phyloP scores from a whole-genome alignment of 306 rosid genomes.

The Corylus avellana region DNA sequence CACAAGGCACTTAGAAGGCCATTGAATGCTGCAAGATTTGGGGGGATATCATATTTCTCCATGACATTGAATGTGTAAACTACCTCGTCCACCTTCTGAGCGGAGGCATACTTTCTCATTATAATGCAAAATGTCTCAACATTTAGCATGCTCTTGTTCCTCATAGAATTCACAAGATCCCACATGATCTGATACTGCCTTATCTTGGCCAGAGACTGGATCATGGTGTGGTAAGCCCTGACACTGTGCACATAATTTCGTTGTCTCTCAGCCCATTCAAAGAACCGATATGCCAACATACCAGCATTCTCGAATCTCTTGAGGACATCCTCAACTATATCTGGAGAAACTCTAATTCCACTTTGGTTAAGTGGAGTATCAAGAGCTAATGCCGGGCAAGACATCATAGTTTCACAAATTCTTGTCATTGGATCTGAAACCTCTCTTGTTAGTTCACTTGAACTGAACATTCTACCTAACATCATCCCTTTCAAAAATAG shows the following conservation, averaged over 20 bases:
- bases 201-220: conserved; percentile 73
- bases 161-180: conserved; percentile 83
- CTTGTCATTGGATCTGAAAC: conserved; percentile 46
- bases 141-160: conserved; percentile 59
- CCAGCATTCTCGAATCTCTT: conserved; percentile 75
- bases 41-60: conserved; percentile 64
- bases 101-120: conserved; percentile 83
- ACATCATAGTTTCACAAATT: conserved; percentile 61
- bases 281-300: conserved; percentile 75
- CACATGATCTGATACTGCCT: conserved; percentile 84
- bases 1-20: conserved; percentile 78
- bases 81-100: conserved; percentile 80
- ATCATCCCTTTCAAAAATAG: conserved; percentile 20
- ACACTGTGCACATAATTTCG: conserved; percentile 51
- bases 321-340: conserved; percentile 69
- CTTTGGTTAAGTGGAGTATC: conserved; percentile 77
- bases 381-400: conserved; percentile 51
- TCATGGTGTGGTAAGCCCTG: conserved; percentile 76
- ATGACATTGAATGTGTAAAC: conserved; percentile 76
- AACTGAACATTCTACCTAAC: conserved; percentile 35
- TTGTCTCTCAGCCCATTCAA: conserved; percentile 78
- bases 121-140: conserved; percentile 86
- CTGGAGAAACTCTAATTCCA: conserved; percentile 66
- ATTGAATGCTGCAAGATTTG: conserved; percentile 75
- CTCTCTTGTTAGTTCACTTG: conserved; percentile 36